These are phyloP conservation scores for Extremus antarcticus DNA, from an alignment of 495 filamentous ascomycete species.

Conservation along the genomic window DNA sequence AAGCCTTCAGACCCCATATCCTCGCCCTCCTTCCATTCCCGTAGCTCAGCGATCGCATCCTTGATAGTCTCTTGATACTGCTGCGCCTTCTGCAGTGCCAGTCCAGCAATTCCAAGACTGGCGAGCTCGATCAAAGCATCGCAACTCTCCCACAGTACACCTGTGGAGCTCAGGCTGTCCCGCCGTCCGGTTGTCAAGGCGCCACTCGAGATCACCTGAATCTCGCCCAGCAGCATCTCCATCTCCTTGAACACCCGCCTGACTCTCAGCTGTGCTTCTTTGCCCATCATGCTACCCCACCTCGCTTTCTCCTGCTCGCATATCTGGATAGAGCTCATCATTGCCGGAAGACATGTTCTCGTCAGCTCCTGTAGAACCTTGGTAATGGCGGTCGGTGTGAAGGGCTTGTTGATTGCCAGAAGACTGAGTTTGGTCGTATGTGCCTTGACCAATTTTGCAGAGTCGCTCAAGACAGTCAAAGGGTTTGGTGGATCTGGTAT, in stretches of 20 bases:
- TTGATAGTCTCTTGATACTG: conserved; percentile 57
- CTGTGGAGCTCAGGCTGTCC: conserved; percentile 49
- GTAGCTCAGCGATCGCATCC: conserved; percentile 73
- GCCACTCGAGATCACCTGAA: conserved; percentile 30
- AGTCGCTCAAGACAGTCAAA: conserved; percentile 53
- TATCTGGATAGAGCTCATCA: conserved; percentile 57
- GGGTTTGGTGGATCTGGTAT: conserved; percentile 36
- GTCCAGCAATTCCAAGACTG: conserved; percentile 45
- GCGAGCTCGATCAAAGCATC: conserved; percentile 55
- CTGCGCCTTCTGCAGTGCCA: conserved; percentile 34
- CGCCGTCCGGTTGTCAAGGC: conserved; percentile 25
- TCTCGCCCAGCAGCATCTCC: conserved; percentile 31
- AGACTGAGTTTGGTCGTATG: conserved; percentile 81
- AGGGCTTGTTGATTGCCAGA: conserved; percentile 71
- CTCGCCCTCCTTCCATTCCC: conserved; percentile 54
- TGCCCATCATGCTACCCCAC: conserved; percentile 9
- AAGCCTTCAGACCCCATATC: conserved; percentile 43
- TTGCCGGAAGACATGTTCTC: conserved; percentile 53
- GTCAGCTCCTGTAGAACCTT: conserved; percentile 56
- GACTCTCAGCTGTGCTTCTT: conserved; percentile 27
- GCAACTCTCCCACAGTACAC: conserved; percentile 59
- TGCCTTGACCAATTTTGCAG: conserved; percentile 57
- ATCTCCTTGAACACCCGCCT: conserved; percentile 39
- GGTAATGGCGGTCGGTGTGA: conserved; percentile 62
- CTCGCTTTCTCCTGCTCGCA: conserved; percentile 29